Evolutionary conservation across 441 rosid species (phyloP).

Genomic region (Biscutella laevigata): DNA sequence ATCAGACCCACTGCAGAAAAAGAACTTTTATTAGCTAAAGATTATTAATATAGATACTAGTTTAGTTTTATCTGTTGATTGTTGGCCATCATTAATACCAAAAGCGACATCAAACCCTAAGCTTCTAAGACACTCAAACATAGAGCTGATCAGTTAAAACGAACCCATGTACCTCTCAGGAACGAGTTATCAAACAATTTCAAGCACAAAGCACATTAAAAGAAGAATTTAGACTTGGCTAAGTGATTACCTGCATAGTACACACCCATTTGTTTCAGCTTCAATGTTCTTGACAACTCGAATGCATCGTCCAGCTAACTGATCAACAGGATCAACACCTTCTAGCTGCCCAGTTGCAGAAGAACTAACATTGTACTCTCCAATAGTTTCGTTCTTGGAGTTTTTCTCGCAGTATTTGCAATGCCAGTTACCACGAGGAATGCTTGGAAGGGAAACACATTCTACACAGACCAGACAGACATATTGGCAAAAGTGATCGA

Average conservation of each 20-base stretch:
- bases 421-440: constrained; percentile 85
- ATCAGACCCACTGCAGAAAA: constrained; percentile 57
- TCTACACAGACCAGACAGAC: constrained; percentile 36
- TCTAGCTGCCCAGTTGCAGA: constrained; percentile 72
- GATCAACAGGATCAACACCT: constrained; percentile 67
- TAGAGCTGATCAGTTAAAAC: neutral
- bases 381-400: constrained; percentile 53
- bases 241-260: constrained; percentile 65
- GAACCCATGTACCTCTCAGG: neutral
- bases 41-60: neutral
- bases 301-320: constrained; percentile 71
- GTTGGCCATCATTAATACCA: constrained; percentile 4
- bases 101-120: neutral
- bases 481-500: neutral
- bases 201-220: constrained; percentile 1
- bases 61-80: neutral
- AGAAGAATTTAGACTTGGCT: constrained; percentile 12
- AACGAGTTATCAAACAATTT: neutral
- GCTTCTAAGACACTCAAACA: neutral
- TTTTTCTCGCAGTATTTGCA: constrained; percentile 80
- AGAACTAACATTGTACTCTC: constrained; percentile 55
- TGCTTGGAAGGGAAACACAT: constrained; percentile 63
- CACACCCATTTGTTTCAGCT: constrained; percentile 85
- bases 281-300: constrained; percentile 78
- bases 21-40: constrained; percentile 1